Evolutionary conservation across 768 basidiomycete species (phyloP), one percentile per base, ranked within the genome.

Genomic region (Sistotremastrum suecicum): DNA sequence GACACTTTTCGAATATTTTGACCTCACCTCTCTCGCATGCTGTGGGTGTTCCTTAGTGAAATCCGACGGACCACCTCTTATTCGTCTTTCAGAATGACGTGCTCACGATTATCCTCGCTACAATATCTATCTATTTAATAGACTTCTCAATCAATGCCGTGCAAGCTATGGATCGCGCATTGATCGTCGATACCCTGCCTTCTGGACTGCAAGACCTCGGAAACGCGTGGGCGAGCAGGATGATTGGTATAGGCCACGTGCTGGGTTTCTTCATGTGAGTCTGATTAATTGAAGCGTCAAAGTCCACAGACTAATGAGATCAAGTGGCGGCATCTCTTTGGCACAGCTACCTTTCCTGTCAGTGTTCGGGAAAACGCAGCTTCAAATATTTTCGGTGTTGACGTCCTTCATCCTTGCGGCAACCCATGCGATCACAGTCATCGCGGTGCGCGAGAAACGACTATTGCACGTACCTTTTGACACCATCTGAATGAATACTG

Each of bases 191-290:
- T 57, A 83, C 74, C 0, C 61, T 94, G 3, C 81, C 90, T 0
- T 65, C 83, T 0, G 58, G 72, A 1, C 67, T 76, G 29, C 92
- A 98, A 59, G 78, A 90, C 4, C 66, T 73, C 7, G 91, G 85
- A 1, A 95, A 92, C 56, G 92, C 92, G 0, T 98, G 92, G 92
- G 92, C 89, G 0, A 88, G 86, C 0, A 68, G 83, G n/a, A 92
- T 95, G 88, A 65, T 85, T 39, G 87, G 86, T 1, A 55, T 91
- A 29, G 92, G 92, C 7, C 79, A 84, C 46, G 80, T 94, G 0
- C 66, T 78, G 2, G 91, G 90, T 0, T 94, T 91, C 60, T 94
- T 85, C 56, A 69, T 87, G 90, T 91, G 53, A 53, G 85, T 69
- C 2, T 10, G 9, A 33, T 46, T 5, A 2, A n/a, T n/a, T n/a